Evolutionary conservation across 2,329 filamentous ascomycete genomes (phyloP).

Genomic region (Fusarium sp.): DNA sequence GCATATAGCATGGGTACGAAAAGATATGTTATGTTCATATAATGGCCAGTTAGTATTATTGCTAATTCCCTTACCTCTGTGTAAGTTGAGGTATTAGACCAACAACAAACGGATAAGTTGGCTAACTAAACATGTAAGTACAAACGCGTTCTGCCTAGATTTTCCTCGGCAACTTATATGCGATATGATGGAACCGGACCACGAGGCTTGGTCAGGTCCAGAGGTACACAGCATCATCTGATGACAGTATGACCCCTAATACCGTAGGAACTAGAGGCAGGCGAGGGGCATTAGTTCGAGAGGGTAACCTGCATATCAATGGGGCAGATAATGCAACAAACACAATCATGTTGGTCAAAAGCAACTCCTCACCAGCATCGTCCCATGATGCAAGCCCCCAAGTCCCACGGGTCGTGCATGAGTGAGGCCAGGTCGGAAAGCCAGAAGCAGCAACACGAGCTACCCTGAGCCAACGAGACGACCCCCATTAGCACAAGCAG

Average conservation of each 20-base stretch:
- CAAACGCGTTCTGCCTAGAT: not conserved
- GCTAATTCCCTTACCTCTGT: no score
- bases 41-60: no score
- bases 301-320: not conserved
- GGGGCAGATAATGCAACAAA: not conserved
- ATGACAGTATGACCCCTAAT: not conserved
- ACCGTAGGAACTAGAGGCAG: not conserved
- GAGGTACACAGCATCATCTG: not conserved
- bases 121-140: not conserved
- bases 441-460: not conserved
- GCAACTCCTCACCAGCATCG: not conserved
- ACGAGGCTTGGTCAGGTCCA: not conserved
- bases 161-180: not conserved
- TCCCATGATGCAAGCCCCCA: not conserved
- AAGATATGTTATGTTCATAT: no score
- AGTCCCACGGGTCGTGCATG: conserved; percentile 28
- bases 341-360: not conserved
- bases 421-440: conserved; percentile 4
- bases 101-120: not conserved
- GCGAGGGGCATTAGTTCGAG: not conserved
- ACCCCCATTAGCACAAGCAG: conserved; percentile 20
- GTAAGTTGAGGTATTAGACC: no score
- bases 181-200: not conserved
- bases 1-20: no score
- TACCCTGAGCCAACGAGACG: conserved; percentile 29